phyloP scores from a whole-genome alignment of 768 basidiomycete genomes.

The Leccinum incarnatum region DNA sequence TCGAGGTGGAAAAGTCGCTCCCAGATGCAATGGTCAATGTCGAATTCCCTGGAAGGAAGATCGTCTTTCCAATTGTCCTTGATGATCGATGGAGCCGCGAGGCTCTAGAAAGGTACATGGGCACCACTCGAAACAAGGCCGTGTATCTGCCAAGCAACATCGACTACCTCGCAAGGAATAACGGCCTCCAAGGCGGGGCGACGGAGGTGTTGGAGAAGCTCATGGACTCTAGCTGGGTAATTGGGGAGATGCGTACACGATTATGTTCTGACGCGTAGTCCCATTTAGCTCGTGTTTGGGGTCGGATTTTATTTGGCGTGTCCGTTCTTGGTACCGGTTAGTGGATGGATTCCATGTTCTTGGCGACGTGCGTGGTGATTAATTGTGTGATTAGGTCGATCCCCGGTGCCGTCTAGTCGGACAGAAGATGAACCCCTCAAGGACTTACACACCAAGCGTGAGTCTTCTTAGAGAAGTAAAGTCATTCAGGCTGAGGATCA shows the following conservation, averaged over 20 bases:
- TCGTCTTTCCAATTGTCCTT: conserved; percentile 56
- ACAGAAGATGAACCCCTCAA: conserved; percentile 75
- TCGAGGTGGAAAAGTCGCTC: conserved; percentile 37
- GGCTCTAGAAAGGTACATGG: conserved; percentile 57
- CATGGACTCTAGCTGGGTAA: conserved; percentile 49
- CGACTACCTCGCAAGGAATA: conserved; percentile 62
- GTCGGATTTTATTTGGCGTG: conserved; percentile 66
- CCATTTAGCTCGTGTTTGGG: conserved; percentile 53
- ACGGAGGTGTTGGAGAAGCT: conserved; percentile 46
- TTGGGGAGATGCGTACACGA: conserved; percentile 2
- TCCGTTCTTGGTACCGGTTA: conserved; percentile 53
- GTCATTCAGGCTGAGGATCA: not conserved
- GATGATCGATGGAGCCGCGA: conserved; percentile 43
- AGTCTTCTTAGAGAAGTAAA: conserved; percentile 9
- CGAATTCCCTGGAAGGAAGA: conserved; percentile 48
- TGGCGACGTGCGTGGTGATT: not conserved
- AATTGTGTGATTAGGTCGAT: conserved; percentile 42
- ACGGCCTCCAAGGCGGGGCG: conserved; percentile 46
- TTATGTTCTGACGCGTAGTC: conserved; percentile 11
- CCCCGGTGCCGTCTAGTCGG: conserved; percentile 57
- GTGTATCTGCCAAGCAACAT: conserved; percentile 69
- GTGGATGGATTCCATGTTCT: conserved; percentile 30
- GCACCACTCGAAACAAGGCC: conserved; percentile 50
- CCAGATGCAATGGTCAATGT: conserved; percentile 40
- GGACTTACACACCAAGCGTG: conserved; percentile 63